Evolutionary conservation across 495 filamentous ascomycete genomes (phyloP).

Genomic region (Neurospora africana): DNA sequence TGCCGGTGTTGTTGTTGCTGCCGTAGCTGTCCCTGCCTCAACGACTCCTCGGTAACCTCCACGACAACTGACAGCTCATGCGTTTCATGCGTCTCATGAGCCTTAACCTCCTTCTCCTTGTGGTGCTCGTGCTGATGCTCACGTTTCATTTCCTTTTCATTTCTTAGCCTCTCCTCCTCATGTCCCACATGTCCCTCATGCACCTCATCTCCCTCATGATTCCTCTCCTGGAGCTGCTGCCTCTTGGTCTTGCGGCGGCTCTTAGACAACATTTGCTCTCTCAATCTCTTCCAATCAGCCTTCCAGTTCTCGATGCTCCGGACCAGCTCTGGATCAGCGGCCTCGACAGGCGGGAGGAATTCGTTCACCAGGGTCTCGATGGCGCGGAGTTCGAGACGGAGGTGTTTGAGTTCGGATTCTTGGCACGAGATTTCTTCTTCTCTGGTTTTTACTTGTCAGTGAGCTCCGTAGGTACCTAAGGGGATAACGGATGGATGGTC

Average conservation of each 20-base stretch:
- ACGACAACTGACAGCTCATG: background rate
- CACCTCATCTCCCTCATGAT: background rate
- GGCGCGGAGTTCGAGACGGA: conserved; percentile 42
- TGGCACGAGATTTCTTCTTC: conserved; percentile 20
- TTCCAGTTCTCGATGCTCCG: conserved; percentile 37
- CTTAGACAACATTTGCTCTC: conserved; percentile 16
- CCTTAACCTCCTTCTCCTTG: background rate
- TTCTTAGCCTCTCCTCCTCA: background rate
- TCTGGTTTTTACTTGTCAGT: conserved; percentile 4
- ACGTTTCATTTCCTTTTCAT: background rate
- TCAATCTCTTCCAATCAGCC: conserved; percentile 28
- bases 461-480: background rate
- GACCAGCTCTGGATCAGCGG: conserved; percentile 30
- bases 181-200: background rate
- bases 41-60: background rate
- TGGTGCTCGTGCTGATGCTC: background rate
- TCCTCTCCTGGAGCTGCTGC: background rate
- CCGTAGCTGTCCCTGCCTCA: background rate
- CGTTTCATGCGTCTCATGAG: background rate
- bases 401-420: conserved; percentile 35
- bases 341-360: conserved; percentile 24
- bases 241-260: conserved; percentile 4
- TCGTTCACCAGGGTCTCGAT: conserved; percentile 39
- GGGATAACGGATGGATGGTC: background rate
- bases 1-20: background rate